phyloP scores from a whole-genome alignment of 805 yeast species.

The Metschnikowia drakensbergensis region DNA sequence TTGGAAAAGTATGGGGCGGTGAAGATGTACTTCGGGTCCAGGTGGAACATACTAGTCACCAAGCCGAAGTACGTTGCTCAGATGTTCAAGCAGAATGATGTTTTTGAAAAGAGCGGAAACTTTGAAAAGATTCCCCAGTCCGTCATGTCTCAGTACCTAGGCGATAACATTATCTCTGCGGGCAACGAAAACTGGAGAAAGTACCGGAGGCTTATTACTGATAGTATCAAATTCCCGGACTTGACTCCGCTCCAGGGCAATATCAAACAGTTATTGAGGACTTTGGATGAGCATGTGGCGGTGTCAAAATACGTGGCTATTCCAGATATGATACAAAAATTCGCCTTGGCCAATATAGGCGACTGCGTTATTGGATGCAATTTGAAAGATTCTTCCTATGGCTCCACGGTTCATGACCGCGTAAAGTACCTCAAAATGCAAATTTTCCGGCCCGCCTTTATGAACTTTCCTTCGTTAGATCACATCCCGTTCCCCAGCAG shows the following conservation, averaged over 20 bases:
- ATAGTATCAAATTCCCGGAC: conserved; percentile 50
- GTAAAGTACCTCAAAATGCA: conserved; percentile 46
- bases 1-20: conserved; percentile 55
- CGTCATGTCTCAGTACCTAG: conserved; percentile 52
- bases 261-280: conserved; percentile 28
- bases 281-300: conserved; percentile 19
- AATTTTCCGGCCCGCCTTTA: conserved; percentile 51
- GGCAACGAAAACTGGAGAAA: conserved; percentile 51
- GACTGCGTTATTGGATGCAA: conserved; percentile 49
- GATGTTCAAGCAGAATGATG: conserved; percentile 46
- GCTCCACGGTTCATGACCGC: conserved; percentile 34
- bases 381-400: conserved; percentile 35
- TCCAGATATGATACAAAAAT: conserved; percentile 42
- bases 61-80: conserved; percentile 45
- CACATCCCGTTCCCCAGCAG: conserved; percentile 47
- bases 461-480: conserved; percentile 56
- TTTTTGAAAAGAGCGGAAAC: conserved; percentile 57
- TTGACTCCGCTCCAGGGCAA: conserved; percentile 36
- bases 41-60: conserved; percentile 56
- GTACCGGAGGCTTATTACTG: conserved; percentile 44
- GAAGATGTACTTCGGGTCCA: conserved; percentile 54
- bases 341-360: conserved; percentile 47
- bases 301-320: conserved; percentile 2
- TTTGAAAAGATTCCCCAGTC: conserved; percentile 55
- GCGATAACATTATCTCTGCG: conserved; percentile 58